These are phyloP conservation scores for Geranium incanum DNA, from an alignment of 441 rosid species.

Conservation along the genomic window DNA sequence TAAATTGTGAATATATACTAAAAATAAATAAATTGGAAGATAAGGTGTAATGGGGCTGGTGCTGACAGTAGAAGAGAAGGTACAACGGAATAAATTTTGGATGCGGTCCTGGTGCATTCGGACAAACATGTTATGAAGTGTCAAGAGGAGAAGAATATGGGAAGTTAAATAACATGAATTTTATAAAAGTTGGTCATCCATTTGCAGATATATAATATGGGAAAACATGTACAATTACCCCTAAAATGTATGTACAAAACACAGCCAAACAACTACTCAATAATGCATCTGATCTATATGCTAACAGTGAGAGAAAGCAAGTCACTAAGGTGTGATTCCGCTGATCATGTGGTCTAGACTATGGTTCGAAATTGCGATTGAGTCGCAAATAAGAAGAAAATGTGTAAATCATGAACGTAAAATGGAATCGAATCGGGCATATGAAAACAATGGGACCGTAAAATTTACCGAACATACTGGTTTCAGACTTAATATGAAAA, in stretches of 20 bases:
- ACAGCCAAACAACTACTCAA: not conserved
- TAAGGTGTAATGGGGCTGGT: too few species aligned
- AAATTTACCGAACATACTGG: not conserved
- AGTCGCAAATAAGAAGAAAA: not conserved
- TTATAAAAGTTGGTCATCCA: too few species aligned
- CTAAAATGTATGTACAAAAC: not conserved
- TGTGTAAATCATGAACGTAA: not conserved
- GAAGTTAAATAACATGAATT: too few species aligned
- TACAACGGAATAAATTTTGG: too few species aligned
- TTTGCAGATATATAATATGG: too few species aligned
- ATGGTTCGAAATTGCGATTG: not conserved
- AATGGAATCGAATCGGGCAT: not conserved
- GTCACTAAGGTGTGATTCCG: not conserved
- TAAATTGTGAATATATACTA: too few species aligned
- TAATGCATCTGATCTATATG: slow-evolving; percentile 1
- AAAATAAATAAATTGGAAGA: too few species aligned
- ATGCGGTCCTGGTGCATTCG: too few species aligned
- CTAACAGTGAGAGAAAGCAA: not conserved
- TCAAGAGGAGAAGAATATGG: too few species aligned
- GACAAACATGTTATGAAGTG: too few species aligned
- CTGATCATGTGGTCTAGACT: not conserved
- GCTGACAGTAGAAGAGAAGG: too few species aligned
- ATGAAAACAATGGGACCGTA: not conserved
- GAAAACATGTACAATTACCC: too few species aligned
- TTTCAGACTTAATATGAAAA: not conserved